A percentile compares a stretch with the other conserved stretches of the same genome.
Evolutionary conservation across 2,329 filamentous ascomycete species (phyloP).

Genomic region (Pseudogymnoascus sp.): DNA sequence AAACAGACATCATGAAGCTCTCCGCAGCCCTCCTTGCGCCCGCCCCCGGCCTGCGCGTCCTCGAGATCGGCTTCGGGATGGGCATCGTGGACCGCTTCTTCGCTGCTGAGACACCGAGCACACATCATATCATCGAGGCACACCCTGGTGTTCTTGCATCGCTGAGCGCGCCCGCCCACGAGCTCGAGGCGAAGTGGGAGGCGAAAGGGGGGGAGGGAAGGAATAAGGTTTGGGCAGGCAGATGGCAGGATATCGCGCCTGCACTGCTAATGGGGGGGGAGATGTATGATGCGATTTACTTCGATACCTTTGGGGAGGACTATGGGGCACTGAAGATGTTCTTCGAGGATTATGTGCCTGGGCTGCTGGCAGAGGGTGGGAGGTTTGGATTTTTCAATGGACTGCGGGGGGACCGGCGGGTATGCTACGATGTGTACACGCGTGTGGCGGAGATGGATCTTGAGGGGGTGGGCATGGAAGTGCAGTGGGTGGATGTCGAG

Average conservation of each 20-base stretch:
- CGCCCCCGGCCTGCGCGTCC: conserved; percentile 54
- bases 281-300: conserved; percentile 84
- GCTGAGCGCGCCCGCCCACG: conserved; percentile 35
- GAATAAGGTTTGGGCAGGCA: conserved; percentile 64
- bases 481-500: conserved; percentile 73
- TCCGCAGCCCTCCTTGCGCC: conserved; percentile 64
- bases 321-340: conserved; percentile 80
- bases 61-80: conserved; percentile 90
- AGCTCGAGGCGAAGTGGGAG: conserved; percentile 52
- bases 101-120: conserved; percentile 56
- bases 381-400: conserved; percentile 87
- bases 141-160: conserved; percentile 70
- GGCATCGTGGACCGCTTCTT: conserved; percentile 79
- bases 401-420: conserved; percentile 80
- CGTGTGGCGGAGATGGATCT: conserved; percentile 89
- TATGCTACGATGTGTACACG: conserved; percentile 95
- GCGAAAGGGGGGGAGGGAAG: conserved; percentile 51
- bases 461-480: conserved; percentile 80
- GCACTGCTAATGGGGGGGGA: conserved; percentile 60
- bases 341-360: conserved; percentile 81
- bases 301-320: conserved; percentile 95
- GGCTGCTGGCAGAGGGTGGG: conserved; percentile 63
- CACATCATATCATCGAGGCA: conserved; percentile 81
- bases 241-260: conserved; percentile 76
- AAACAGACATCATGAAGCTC: conserved; percentile 75